A percentile compares a stretch with the other conserved stretches of the same genome.
These are phyloP conservation scores for Arachnomyces sp. DNA, from an alignment of 2,329 filamentous ascomycete species.

Conservation along the genomic window DNA sequence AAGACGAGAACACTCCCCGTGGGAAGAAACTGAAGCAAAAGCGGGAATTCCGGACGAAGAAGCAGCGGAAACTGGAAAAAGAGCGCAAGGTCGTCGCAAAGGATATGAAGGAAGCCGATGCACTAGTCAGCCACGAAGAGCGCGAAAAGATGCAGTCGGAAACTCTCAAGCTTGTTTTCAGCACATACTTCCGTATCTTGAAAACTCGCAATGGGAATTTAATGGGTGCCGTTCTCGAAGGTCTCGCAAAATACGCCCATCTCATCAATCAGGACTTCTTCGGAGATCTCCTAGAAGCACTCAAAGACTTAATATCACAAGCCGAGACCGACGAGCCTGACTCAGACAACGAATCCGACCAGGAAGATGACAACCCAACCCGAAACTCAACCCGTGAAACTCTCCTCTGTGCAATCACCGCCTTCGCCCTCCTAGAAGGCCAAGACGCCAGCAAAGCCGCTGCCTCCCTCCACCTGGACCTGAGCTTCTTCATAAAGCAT, in stretches of 20 bases:
- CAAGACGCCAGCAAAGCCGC: conserved; percentile 86
- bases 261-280: conserved; percentile 99
- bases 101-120: conserved; percentile 88
- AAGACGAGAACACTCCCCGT: conserved; percentile 36
- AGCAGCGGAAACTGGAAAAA: conserved; percentile 70
- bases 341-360: conserved; percentile 42
- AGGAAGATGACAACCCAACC: conserved; percentile 34
- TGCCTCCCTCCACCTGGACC: conserved; percentile 73
- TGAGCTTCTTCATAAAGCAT: conserved; percentile 91
- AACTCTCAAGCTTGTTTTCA: conserved; percentile 91
- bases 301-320: conserved; percentile 84
- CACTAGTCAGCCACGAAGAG: conserved; percentile 84
- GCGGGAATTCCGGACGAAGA: conserved; percentile 82
- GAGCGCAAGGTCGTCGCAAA: conserved; percentile 85
- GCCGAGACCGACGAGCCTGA: conserved; percentile 47
- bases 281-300: conserved; percentile 84
- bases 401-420: conserved; percentile 89
- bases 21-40: conserved; percentile 64
- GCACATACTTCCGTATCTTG: conserved; percentile 87
- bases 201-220: conserved; percentile 73
- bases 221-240: conserved; percentile 96
- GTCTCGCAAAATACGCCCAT: conserved; percentile 85
- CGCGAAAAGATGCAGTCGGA: conserved; percentile 90
- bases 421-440: conserved; percentile 89
- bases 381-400: conserved; percentile 79